Evolutionary conservation across 2,329 filamentous ascomycete species (phyloP).

Genomic region (Aspergillus fumigatus): DNA sequence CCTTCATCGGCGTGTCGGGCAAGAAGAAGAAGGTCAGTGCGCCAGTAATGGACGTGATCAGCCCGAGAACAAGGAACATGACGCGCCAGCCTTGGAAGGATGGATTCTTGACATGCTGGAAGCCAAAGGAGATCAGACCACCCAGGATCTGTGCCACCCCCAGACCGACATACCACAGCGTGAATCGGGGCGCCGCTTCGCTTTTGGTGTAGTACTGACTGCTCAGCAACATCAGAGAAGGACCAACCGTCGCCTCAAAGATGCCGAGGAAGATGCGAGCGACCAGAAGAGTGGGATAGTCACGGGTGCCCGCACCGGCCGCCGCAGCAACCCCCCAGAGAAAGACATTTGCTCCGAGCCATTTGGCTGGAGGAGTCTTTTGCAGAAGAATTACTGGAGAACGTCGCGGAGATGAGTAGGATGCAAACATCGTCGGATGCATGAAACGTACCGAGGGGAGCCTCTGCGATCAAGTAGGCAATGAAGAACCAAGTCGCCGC

Average conservation of each 20-base stretch:
- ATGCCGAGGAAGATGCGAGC: slow-evolving; percentile 57
- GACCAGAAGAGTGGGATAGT: slow-evolving; percentile 52
- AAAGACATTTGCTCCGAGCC: slow-evolving; percentile 55
- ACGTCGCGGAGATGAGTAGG: not conserved
- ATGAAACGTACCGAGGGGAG: slow-evolving; percentile 51
- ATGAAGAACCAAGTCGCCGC: slow-evolving; percentile 61
- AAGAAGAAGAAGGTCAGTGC: slow-evolving; percentile 37
- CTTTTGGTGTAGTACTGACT: slow-evolving; percentile 55
- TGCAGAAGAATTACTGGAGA: slow-evolving; percentile 54
- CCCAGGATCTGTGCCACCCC: slow-evolving; percentile 50
- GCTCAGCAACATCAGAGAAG: slow-evolving; percentile 58
- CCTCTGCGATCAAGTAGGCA: slow-evolving; percentile 55
- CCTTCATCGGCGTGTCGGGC: slow-evolving; percentile 15
- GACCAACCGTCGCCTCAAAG: slow-evolving; percentile 58
- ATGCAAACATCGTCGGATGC: not conserved
- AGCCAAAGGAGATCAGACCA: slow-evolving; percentile 43
- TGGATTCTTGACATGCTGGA: slow-evolving; percentile 42
- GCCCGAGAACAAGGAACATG: slow-evolving; percentile 46
- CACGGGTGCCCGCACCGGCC: slow-evolving; percentile 48
- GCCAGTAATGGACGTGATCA: slow-evolving; percentile 40
- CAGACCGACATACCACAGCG: slow-evolving; percentile 58
- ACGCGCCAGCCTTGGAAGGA: slow-evolving; percentile 39
- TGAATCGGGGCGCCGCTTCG: slow-evolving; percentile 57
- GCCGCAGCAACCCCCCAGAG: slow-evolving; percentile 51
- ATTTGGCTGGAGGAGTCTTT: slow-evolving; percentile 57